Percentiles rank a stretch among this genome's conserved stretches.
phyloP scores from a whole-genome alignment of 1,284 basidiomycete species.

The Apiotrichum veenhuisii region DNA sequence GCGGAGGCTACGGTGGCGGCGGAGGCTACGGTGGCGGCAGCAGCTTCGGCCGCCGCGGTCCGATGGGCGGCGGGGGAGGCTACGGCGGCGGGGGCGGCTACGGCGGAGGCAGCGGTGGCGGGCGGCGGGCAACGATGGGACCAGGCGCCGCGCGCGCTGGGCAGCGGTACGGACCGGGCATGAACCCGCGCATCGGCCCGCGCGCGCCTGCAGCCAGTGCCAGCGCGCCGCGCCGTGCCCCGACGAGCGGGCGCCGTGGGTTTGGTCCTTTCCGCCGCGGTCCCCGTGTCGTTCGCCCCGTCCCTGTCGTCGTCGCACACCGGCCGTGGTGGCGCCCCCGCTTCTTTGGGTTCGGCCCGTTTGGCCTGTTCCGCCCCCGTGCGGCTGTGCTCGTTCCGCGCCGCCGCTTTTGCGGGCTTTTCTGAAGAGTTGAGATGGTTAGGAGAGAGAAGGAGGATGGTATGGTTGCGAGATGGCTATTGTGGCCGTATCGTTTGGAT shows the following conservation, averaged over 20 bases:
- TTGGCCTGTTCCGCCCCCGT: background rate
- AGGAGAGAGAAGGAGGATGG: background rate
- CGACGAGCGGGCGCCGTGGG: too few relatives aligned
- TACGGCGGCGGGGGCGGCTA: background rate
- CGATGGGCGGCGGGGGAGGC: background rate
- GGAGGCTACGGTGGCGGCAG: background rate
- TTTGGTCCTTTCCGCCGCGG: too few relatives aligned
- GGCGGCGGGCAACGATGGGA: too few relatives aligned
- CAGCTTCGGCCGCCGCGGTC: background rate
- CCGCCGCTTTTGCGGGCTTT: constrained; percentile 11
- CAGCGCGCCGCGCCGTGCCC: background rate
- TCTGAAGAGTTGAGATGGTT: background rate
- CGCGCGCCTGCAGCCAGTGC: background rate
- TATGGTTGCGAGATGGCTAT: too few relatives aligned
- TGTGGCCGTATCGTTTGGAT: too few relatives aligned
- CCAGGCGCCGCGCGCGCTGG: background rate
- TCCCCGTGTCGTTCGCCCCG: background rate
- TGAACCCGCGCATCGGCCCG: background rate
- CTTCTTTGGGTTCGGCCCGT: background rate
- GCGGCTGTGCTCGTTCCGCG: constrained; percentile 1
- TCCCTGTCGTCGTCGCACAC: background rate
- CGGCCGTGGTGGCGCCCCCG: constrained; percentile 1
- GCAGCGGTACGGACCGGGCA: background rate
- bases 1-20: background rate
- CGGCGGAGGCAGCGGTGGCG: background rate